Conservation (phyloP, 148 eudicot genomes). For the Diospyros kaki region DNA sequence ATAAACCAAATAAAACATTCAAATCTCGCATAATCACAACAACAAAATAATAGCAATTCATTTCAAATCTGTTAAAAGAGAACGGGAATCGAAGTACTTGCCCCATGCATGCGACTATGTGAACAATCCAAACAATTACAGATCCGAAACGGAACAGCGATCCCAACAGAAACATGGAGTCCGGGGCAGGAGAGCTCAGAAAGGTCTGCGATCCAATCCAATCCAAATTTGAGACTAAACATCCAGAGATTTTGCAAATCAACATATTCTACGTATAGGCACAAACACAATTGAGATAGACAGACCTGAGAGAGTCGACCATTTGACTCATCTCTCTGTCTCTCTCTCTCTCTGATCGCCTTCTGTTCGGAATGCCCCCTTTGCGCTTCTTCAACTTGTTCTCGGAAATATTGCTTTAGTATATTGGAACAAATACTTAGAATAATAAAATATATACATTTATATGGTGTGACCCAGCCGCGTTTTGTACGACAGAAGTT, state of each 20-base stretch:
- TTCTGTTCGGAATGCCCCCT: neutral
- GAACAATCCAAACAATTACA: conserved; percentile 21
- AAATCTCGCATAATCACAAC: neutral
- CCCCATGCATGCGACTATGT: conserved; percentile 40
- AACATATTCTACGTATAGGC: too few relatives aligned
- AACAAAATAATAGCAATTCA: neutral
- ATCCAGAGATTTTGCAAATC: too few relatives aligned
- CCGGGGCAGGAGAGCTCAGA: conserved; percentile 16
- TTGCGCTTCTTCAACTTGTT: neutral
- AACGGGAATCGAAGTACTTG: conserved; percentile 19
- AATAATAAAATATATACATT: too few relatives aligned
- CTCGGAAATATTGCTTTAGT: neutral
- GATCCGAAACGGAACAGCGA: conserved; percentile 23
- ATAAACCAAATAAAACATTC: too few relatives aligned
- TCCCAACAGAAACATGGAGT: conserved; percentile 32
- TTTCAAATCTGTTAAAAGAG: neutral
- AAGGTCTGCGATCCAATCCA: conserved; percentile 10
- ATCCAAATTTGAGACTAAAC: too few relatives aligned
- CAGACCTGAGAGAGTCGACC: conserved; percentile 12
- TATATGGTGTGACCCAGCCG: too few relatives aligned
- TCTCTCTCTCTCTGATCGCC: conserved; percentile 1
- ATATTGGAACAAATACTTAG: neutral
- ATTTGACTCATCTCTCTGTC: neutral
- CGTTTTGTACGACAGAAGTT: too few relatives aligned
- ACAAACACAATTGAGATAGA: conserved; percentile 2